Evolutionary conservation across 1,139 yeast species (phyloP).

Genomic region (Zygoascus meyerae): DNA sequence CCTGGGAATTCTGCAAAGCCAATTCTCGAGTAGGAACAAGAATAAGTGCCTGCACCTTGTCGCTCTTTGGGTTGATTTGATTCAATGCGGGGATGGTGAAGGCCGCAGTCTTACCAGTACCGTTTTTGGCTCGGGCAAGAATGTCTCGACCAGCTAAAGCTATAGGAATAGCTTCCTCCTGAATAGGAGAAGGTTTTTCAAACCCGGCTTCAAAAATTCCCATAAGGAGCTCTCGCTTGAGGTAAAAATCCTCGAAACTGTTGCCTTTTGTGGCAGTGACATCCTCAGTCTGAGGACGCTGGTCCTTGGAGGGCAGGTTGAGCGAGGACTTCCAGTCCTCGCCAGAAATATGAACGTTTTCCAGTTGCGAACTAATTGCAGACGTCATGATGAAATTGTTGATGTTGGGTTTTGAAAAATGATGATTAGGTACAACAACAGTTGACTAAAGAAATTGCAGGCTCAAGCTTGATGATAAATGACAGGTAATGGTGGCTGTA

Average conservation of each 20-base stretch:
- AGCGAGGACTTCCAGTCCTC: slow-evolving; percentile 64
- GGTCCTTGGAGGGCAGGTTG: slow-evolving; percentile 75
- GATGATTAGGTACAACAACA: too few relatives aligned
- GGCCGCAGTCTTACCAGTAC: slow-evolving; percentile 98
- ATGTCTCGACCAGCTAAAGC: slow-evolving; percentile 95
- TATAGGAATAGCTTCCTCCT: slow-evolving; percentile 94
- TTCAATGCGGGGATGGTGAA: slow-evolving; percentile 85
- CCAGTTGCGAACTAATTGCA: slow-evolving; percentile 25
- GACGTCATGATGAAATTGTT: slow-evolving; percentile 21
- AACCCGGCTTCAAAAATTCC: slow-evolving; percentile 99
- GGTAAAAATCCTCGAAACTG: slow-evolving; percentile 84
- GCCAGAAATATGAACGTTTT: slow-evolving; percentile 21
- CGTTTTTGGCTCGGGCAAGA: slow-evolving; percentile 96
- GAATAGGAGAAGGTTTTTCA: slow-evolving; percentile 97
- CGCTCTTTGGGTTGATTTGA: slow-evolving; percentile 72
- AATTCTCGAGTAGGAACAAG: slow-evolving; percentile 92
- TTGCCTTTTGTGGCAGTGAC: slow-evolving; percentile 88
- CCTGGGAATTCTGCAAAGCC: slow-evolving; percentile 96
- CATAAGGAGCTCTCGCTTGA: slow-evolving; percentile 91
- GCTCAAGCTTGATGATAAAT: too few relatives aligned
- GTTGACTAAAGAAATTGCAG: too few relatives aligned
- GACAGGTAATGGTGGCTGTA: too few relatives aligned
- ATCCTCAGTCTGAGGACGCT: slow-evolving; percentile 95
- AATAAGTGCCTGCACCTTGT: slow-evolving; percentile 83
- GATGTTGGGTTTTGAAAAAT: background rate